Evolutionary conservation across 768 basidiomycete genomes (phyloP).

Genomic region (Termitomyces sp.): DNA sequence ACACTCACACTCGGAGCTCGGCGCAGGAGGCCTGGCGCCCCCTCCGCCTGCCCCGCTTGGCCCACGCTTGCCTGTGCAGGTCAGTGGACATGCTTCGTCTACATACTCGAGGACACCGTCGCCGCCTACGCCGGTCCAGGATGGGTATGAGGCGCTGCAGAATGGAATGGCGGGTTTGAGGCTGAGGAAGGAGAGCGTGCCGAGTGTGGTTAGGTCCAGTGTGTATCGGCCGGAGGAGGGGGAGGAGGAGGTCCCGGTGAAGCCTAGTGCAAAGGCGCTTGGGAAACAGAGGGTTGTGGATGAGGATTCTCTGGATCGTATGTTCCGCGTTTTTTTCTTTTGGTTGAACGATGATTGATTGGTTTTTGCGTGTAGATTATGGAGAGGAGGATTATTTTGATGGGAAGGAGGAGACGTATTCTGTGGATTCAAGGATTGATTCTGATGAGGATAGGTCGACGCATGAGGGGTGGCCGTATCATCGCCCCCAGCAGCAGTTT

Average conservation of each 20-base stretch:
- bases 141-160: constrained; percentile 18
- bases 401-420: constrained; percentile 32
- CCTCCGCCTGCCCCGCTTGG: constrained; percentile 71
- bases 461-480: constrained; percentile 30
- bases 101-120: constrained; percentile 67
- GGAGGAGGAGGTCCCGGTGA: constrained; percentile 41
- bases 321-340: constrained; percentile 22
- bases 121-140: constrained; percentile 46
- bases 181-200: constrained; percentile 13
- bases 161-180: constrained; percentile 20
- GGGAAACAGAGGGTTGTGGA: constrained; percentile 76
- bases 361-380: constrained; percentile 26
- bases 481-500: constrained; percentile 57
- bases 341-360: neutral
- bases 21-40: constrained; percentile 44
- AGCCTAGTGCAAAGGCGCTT: constrained; percentile 84
- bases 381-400: constrained; percentile 60
- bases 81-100: constrained; percentile 22
- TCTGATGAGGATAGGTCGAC: constrained; percentile 43
- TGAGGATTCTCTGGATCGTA: constrained; percentile 47
- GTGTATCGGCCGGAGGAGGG: neutral
- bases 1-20: constrained; percentile 21
- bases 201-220: neutral
- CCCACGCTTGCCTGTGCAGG: constrained; percentile 60
- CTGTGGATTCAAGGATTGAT: constrained; percentile 35